Evolutionary conservation across 2,329 filamentous ascomycete genomes (phyloP).

Genomic region (Orbilia ellipsospora): DNA sequence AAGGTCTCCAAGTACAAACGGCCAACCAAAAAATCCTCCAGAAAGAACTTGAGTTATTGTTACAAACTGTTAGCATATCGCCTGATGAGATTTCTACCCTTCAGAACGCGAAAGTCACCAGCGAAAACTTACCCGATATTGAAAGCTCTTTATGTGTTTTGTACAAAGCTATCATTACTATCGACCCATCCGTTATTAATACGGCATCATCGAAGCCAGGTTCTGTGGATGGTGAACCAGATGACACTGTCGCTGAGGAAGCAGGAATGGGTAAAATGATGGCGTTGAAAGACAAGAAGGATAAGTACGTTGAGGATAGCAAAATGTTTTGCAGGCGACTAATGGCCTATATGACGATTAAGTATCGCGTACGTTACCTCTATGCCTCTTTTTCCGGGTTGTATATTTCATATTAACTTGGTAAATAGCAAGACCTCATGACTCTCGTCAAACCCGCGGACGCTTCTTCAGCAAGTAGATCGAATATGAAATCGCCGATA

Average conservation of each 20-base stretch:
- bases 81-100: constrained; percentile 78
- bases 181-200: constrained; percentile 81
- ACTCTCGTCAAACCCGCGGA: constrained; percentile 59
- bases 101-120: constrained; percentile 42
- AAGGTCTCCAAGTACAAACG: constrained; percentile 95
- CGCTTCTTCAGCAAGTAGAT: constrained; percentile 73
- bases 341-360: constrained; percentile 81
- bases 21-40: constrained; percentile 95
- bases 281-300: constrained; percentile 92
- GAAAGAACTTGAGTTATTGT: constrained; percentile 85
- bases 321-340: constrained; percentile 80
- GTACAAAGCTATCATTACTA: constrained; percentile 92
- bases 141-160: constrained; percentile 81
- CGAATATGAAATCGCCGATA: constrained; percentile 72
- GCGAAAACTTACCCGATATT: constrained; percentile 78
- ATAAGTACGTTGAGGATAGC: constrained; percentile 83
- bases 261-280: constrained; percentile 86
- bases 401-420: neutral
- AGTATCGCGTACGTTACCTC: constrained; percentile 75
- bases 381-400: constrained; percentile 57
- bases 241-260: constrained; percentile 63
- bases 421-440: constrained; percentile 47
- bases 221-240: constrained; percentile 35
- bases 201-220: constrained; percentile 69
- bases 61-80: constrained; percentile 91